Evolutionary conservation across 208 protist species (phyloP), one percentile per base, ranked within the genome.

Genomic region (Acanthamoeba royreba): DNA sequence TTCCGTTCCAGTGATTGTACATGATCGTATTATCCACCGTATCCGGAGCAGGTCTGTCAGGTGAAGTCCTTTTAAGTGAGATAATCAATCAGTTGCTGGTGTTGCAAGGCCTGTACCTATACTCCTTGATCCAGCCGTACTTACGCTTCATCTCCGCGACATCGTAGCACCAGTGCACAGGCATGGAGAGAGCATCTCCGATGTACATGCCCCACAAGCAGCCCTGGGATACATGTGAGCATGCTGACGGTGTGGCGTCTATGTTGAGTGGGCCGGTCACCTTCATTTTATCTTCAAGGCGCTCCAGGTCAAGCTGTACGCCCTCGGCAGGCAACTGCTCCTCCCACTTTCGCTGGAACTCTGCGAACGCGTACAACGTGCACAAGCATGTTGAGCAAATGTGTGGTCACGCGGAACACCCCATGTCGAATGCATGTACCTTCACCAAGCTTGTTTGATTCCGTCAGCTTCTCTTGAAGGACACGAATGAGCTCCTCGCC

Each of bases 91-190:
- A n/a, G n/a, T 35, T 28, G 7, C 19, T 5, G 66, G 19, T 28
- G 35, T 17, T 74, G 0, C 15, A 77, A 4, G 43, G 19, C 25
- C 66, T 13, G 15, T 77, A 77, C 66, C 19, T 77, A 28, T 81
- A 81, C 8, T 81, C 72, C 8, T 81, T 47, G 33, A 81, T 8
- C 40, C 72, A 40, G 15, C 72, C 72, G n/a, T 49, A 81, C 17
- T 11, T 81, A 4, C 42, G 33, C 19, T 47, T 45, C 72, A 81
- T 81, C 22, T 19, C 40, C 22, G 9, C 7, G 40, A 81, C 72
- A 33, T 89, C 79, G 49, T 94, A 94, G 92, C 47, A 93, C 92
- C 92, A 94, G 53, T 94, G 92, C 35, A 92, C 92, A 28, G 92
- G 92, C 92, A 94, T 94, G 45, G 92, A 86, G 38, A 94, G 66